phyloP scores from a whole-genome alignment of 1,139 yeast genomes.

The Pichia sp. region DNA sequence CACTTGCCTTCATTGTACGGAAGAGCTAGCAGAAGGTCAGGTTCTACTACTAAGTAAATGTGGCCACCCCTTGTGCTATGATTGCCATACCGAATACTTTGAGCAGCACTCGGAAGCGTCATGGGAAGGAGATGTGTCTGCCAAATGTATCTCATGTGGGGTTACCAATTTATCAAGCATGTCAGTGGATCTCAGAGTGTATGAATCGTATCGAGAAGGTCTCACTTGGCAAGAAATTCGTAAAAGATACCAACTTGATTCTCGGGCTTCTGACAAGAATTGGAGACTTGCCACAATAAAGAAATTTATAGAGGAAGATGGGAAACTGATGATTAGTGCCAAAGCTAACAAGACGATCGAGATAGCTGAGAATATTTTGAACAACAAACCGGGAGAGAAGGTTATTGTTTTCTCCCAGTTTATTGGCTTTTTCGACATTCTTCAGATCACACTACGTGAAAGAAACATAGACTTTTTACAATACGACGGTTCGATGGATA shows the following conservation, averaged over 20 bases:
- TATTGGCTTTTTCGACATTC: slow-evolving; percentile 68
- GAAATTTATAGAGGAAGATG: slow-evolving; percentile 35
- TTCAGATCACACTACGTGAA: slow-evolving; percentile 52
- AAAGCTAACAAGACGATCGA: slow-evolving; percentile 51
- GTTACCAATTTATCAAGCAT: slow-evolving; percentile 36
- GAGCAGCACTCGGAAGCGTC: slow-evolving; percentile 38
- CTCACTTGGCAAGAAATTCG: slow-evolving; percentile 25
- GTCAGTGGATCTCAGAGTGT: slow-evolving; percentile 48
- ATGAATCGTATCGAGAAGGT: slow-evolving; percentile 42
- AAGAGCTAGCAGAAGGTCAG: slow-evolving; percentile 47
- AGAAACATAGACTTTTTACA: slow-evolving; percentile 50
- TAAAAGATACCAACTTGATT: slow-evolving; percentile 20
- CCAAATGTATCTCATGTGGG: slow-evolving; percentile 42
- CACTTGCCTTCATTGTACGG: slow-evolving; percentile 67
- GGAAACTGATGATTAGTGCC: slow-evolving; percentile 40
- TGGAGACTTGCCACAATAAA: slow-evolving; percentile 30
- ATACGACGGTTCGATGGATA: slow-evolving; percentile 79
- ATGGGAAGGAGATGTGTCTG: slow-evolving; percentile 36
- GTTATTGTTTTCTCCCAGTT: slow-evolving; percentile 82
- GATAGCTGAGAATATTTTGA: slow-evolving; percentile 41
- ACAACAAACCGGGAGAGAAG: slow-evolving; percentile 50
- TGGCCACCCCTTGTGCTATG: slow-evolving; percentile 66
- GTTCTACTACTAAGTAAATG: slow-evolving; percentile 52
- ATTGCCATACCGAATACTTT: slow-evolving; percentile 54
- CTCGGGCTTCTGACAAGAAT: slow-evolving; percentile 21